Evolutionary conservation across 2,329 filamentous ascomycete genomes (phyloP), one percentile per base, ranked within the genome.

Genomic region (Decorospora gaudefroyi): DNA sequence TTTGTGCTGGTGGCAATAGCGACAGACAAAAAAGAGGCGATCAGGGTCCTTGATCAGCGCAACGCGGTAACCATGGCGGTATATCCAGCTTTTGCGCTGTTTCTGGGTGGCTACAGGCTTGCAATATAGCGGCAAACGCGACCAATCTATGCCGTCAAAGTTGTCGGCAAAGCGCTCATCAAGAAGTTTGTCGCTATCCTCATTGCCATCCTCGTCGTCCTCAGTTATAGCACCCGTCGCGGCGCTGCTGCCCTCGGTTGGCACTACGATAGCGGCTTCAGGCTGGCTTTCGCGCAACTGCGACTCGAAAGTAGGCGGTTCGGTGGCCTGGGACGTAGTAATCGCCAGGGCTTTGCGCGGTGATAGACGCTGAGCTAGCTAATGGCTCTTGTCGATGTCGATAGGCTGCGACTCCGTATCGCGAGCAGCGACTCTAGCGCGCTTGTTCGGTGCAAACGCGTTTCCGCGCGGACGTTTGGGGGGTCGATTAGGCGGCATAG

Each of bases 81-180:
- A 40, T 23, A 40, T 22, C 28, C 27, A 40, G 27, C 26, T 31
- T 15, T 31, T 40, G 9, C 19, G 16, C 13, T 29, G 37, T 27
- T 31, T 40, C 16, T 31, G 28, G 15, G 37, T 29, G 18, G 26
- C 26, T 23, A 36, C 9, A 10, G 33, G 33, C 33, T 40, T 40
- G 28, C 25, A 40, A 31, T 25, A 40, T 19, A 11, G 37, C 17
- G 37, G 37, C 17, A 40, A 22, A 15, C 19, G 27, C 15, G 17
- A 19, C 37, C 19, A 40, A 15, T 40, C 19, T 22, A 40, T 40
- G 11, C 28, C 37, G n/a, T 40, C 27, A 31, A 30, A 40, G 37
- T 40, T 31, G 27, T 40, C 28, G 9, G 17, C 35, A 40, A 40
- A 31, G 37, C 28, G 26, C 37, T 40, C 22, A 21, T 28, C 37